phyloP scores from a whole-genome alignment of 176 grass and related monocot genomes.

The Avena atlantica region DNA sequence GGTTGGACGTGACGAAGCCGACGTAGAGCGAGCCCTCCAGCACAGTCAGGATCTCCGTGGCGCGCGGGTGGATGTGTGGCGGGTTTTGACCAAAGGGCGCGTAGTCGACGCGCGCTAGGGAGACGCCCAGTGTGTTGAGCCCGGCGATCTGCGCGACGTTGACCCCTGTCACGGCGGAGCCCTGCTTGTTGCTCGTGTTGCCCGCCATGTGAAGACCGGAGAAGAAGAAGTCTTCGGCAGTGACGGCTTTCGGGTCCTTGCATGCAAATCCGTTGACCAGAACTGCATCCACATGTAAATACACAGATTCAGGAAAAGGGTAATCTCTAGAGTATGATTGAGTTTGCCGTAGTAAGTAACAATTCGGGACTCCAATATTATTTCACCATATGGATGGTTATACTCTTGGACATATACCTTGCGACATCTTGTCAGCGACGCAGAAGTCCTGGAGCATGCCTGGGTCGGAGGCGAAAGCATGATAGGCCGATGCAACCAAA shows the following conservation, averaged over 20 bases:
- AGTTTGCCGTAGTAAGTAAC: not conserved
- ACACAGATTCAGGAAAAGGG: not conserved
- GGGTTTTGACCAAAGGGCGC: slow-evolving; percentile 4
- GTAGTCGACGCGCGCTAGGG: not conserved
- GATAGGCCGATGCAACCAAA: not conserved
- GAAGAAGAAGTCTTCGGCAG: not conserved
- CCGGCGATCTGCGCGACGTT: slow-evolving; percentile 3
- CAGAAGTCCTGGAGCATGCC: slow-evolving; percentile 81
- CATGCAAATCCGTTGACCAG: slow-evolving; percentile 12
- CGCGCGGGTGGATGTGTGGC: slow-evolving; percentile 18
- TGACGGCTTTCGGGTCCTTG: slow-evolving; percentile 5
- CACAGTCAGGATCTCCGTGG: not conserved
- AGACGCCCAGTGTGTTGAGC: not conserved
- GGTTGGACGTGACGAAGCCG: slow-evolving; percentile 15
- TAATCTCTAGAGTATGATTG: not conserved
- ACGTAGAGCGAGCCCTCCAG: slow-evolving; percentile 15
- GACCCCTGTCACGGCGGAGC: not conserved
- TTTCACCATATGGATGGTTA: not conserved
- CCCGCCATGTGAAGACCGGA: slow-evolving; percentile 4
- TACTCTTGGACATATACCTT: not conserved
- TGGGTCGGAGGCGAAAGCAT: not conserved
- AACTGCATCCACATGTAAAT: not conserved
- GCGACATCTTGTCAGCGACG: slow-evolving; percentile 54
- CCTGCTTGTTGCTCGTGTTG: slow-evolving; percentile 14
- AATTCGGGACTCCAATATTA: too few species aligned